Conservation (phyloP, 2,329 filamentous ascomycete species). For the Fusarium sp. region DNA sequence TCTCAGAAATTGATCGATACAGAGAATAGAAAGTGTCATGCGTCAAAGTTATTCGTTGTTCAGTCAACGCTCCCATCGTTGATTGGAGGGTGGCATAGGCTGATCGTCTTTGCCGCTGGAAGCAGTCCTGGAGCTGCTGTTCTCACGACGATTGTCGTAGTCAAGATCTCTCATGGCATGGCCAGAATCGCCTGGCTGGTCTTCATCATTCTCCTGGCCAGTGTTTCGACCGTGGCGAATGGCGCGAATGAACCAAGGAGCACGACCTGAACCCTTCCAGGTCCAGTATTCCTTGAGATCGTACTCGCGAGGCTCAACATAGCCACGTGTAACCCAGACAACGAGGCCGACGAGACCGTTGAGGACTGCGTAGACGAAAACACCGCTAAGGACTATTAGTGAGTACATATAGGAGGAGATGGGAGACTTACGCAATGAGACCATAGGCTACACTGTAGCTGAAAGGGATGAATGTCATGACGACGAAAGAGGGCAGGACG, state of each 20-base stretch:
- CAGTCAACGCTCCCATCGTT: constrained; percentile 27
- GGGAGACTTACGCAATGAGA: constrained; percentile 69
- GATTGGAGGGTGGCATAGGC: constrained; percentile 25
- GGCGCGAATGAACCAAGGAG: constrained; percentile 59
- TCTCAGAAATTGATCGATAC: constrained; percentile 10
- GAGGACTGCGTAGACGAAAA: constrained; percentile 64
- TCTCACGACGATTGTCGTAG: constrained; percentile 11
- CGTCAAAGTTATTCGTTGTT: background rate
- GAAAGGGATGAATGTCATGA: constrained; percentile 79
- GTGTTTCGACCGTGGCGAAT: constrained; percentile 32
- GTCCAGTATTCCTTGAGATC: constrained; percentile 66
- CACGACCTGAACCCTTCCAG: constrained; percentile 58
- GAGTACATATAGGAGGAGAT: fast-evolving
- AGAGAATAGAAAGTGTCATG: constrained; percentile 7
- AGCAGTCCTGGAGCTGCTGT: constrained; percentile 24
- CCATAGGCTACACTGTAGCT: constrained; percentile 83
- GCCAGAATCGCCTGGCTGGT: constrained; percentile 12
- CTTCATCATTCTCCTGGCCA: background rate
- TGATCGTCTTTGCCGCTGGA: constrained; percentile 43
- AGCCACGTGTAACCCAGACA: constrained; percentile 54
- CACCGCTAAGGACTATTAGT: constrained; percentile 50
- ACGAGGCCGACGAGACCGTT: constrained; percentile 58
- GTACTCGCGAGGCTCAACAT: constrained; percentile 60
- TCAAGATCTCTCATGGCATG: constrained; percentile 19
- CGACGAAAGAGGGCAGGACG: constrained; percentile 78